phyloP scores from a whole-genome alignment of 495 filamentous ascomycete species.

The Aspergillus bertholletiae region DNA sequence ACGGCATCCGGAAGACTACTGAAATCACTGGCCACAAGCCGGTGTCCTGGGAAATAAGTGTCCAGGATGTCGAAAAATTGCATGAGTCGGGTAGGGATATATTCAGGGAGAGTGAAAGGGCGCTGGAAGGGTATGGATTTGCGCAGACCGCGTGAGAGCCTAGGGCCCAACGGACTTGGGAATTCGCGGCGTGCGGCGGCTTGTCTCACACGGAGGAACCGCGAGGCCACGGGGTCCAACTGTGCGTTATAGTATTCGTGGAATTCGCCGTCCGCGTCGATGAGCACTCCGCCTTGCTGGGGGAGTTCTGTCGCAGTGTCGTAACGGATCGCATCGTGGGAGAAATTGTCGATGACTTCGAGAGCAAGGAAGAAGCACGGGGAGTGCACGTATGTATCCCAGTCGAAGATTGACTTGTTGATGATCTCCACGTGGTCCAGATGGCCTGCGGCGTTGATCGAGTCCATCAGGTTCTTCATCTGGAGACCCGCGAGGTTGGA shows the following conservation, averaged over 20 bases:
- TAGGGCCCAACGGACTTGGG: constrained; percentile 52
- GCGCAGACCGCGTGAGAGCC: constrained; percentile 54
- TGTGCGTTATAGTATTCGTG: constrained; percentile 81
- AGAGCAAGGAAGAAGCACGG: constrained; percentile 98
- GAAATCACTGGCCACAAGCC: constrained; percentile 89
- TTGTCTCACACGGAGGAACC: constrained; percentile 77
- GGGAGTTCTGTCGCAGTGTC: constrained; percentile 69
- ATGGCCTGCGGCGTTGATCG: constrained; percentile 68
- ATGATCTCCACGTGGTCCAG: constrained; percentile 84
- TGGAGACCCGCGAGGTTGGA: constrained; percentile 74
- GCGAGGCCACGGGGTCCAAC: constrained; percentile 77
- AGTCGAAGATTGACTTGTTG: constrained; percentile 92
- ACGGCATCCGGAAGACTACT: constrained; percentile 77
- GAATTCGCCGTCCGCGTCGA: constrained; percentile 84
- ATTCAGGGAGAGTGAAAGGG: constrained; percentile 81
- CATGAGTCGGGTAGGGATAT: constrained; percentile 91
- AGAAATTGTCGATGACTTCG: constrained; percentile 98
- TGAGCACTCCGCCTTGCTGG: constrained; percentile 81
- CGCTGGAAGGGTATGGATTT: constrained; percentile 59
- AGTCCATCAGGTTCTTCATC: constrained; percentile 59
- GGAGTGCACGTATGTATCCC: constrained; percentile 76
- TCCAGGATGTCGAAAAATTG: constrained; percentile 91
- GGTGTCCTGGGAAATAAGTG: constrained; percentile 81
- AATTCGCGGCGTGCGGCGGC: constrained; percentile 54
- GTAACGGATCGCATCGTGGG: constrained; percentile 91